Conservation (phyloP, 202 grass and related monocot genomes). For the Setaria viridis region DNA sequence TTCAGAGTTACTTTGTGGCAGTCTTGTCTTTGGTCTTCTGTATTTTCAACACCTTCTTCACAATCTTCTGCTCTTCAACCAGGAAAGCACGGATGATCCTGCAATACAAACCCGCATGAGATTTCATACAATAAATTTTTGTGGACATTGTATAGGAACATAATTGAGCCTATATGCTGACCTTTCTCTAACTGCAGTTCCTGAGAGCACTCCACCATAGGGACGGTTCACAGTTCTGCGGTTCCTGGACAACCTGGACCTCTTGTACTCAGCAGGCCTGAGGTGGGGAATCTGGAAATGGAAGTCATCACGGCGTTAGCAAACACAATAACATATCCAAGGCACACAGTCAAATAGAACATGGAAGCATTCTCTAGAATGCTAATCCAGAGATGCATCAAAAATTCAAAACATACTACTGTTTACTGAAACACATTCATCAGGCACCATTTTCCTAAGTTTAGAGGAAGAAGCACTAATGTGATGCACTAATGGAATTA, state of each 20-base stretch:
- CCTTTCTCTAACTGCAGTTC: conserved; percentile 75
- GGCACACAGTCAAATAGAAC: not conserved
- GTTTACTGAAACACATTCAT: not conserved
- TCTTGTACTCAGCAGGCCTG: conserved; percentile 74
- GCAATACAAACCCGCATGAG: not conserved
- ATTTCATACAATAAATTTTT: not conserved
- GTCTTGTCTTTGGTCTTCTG: conserved; percentile 79
- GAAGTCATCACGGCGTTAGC: not conserved
- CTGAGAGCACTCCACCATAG: conserved; percentile 75
- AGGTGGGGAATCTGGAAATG: conserved; percentile 67
- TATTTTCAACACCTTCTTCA: conserved; percentile 85
- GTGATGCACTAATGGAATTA: not conserved
- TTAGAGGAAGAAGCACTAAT: not conserved
- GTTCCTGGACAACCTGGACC: conserved; percentile 77
- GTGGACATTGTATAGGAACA: not conserved
- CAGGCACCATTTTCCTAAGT: not conserved
- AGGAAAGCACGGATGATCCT: conserved; percentile 80
- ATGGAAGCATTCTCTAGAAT: not conserved
- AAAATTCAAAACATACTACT: not conserved
- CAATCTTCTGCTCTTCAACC: conserved; percentile 87
- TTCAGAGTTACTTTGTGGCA: conserved; percentile 56
- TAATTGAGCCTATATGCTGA: conserved; percentile 2
- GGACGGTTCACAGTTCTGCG: conserved; percentile 73
- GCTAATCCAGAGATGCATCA: conserved; percentile 7
- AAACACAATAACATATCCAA: not conserved